A percentile compares a stretch with the other conserved stretches of the same genome.
Conservation (phyloP, 2,329 filamentous ascomycete genomes). For the Fusarium sp. region DNA sequence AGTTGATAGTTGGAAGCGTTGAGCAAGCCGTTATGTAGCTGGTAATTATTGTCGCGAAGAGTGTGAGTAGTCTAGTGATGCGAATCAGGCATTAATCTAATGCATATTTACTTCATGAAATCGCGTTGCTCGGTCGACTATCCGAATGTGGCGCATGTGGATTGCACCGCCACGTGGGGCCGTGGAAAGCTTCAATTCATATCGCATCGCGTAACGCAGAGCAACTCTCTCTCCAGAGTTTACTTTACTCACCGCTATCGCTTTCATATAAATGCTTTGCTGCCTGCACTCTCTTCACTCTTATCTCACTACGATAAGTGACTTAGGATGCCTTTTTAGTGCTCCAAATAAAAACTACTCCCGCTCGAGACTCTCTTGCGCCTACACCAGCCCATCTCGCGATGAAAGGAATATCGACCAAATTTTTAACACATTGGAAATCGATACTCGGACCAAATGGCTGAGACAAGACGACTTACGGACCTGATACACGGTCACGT, state of each 20-base stretch:
- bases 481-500: constrained; percentile 53
- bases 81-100: constrained; percentile 4
- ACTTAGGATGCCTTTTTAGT: constrained; percentile 40
- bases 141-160: constrained; percentile 41
- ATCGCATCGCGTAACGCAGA: constrained; percentile 19
- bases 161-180: constrained; percentile 49
- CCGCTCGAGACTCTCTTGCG: constrained; percentile 42
- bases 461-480: constrained; percentile 51
- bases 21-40: background rate
- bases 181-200: constrained; percentile 42
- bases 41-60: background rate
- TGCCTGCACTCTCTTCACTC: background rate
- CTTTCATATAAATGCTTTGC: constrained; percentile 18
- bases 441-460: constrained; percentile 53
- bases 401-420: constrained; percentile 50
- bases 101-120: constrained; percentile 39
- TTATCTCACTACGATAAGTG: background rate
- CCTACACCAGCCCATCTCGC: constrained; percentile 44
- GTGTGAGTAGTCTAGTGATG: constrained; percentile 10
- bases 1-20: background rate
- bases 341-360: constrained; percentile 14
- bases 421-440: constrained; percentile 48
- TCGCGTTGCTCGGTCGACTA: constrained; percentile 50
- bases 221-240: constrained; percentile 11
- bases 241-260: constrained; percentile 14